Evolutionary conservation across 2,329 filamentous ascomycete genomes (phyloP).

Genomic region (Endocalyx cinctus): DNA sequence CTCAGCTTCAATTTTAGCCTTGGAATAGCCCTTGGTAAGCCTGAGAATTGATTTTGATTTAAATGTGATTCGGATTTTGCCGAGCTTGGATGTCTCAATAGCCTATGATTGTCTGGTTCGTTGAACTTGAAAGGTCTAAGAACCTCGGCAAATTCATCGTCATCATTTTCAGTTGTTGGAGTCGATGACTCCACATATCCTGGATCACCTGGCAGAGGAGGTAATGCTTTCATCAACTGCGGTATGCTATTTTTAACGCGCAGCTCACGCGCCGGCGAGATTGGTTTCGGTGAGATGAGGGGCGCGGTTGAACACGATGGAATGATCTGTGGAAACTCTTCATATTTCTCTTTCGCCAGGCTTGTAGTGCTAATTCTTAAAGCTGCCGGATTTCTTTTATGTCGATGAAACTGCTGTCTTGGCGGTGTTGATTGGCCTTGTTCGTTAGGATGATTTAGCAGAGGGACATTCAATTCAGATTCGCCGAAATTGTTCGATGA

Average conservation of each 20-base stretch:
- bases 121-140: constrained; percentile 22
- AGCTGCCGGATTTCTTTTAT: constrained; percentile 22
- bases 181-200: constrained; percentile 16
- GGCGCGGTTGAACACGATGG: constrained; percentile 26
- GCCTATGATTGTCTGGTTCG: constrained; percentile 2
- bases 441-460: constrained; percentile 1
- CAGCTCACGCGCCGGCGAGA: constrained; percentile 41
- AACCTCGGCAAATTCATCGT: constrained; percentile 23
- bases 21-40: constrained; percentile 16
- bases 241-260: constrained; percentile 46
- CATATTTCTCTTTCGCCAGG: constrained; percentile 18
- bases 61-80: background rate
- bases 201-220: constrained; percentile 35
- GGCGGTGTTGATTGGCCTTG: constrained; percentile 1
- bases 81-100: background rate
- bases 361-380: constrained; percentile 21
- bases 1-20: constrained; percentile 23
- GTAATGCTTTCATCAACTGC: constrained; percentile 48
- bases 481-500: too few relatives aligned
- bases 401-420: constrained; percentile 15
- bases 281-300: constrained; percentile 43
- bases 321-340: constrained; percentile 21
- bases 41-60: background rate
- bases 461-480: constrained; percentile 3
- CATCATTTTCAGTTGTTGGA: constrained; percentile 15